A percentile compares a stretch with the other conserved stretches of the same genome.
Conservation (phyloP, 2,329 filamentous ascomycete species). For the Botrytis porri region DNA sequence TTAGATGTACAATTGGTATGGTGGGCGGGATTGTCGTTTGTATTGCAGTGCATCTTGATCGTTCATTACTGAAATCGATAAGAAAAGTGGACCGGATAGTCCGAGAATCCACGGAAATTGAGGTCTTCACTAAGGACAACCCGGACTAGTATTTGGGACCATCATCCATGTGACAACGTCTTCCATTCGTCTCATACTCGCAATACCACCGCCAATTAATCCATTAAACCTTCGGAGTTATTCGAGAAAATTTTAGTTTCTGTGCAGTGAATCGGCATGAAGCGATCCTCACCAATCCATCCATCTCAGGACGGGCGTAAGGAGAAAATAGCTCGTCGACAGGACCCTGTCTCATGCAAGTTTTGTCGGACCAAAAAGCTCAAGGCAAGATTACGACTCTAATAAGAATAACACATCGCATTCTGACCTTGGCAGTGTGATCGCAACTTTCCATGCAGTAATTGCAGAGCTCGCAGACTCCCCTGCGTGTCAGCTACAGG, state of each 20-base stretch:
- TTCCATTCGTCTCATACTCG: too few relatives aligned
- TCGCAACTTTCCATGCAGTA: conserved; percentile 31
- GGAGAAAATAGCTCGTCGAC: conserved; percentile 23
- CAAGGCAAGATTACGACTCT: background rate
- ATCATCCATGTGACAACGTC: background rate
- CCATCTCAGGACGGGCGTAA: background rate
- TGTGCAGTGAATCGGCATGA: background rate
- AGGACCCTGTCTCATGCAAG: conserved; percentile 32
- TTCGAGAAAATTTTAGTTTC: background rate
- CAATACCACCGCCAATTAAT: background rate
- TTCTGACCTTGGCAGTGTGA: conserved; percentile 27
- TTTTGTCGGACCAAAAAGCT: conserved; percentile 31
- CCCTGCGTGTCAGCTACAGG: background rate
- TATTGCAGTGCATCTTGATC: too few relatives aligned
- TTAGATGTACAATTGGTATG: background rate
- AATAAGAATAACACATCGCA: background rate
- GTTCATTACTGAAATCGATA: background rate
- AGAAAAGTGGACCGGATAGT: background rate
- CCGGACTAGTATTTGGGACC: background rate
- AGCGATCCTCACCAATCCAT: background rate
- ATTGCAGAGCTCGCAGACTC: conserved; percentile 28
- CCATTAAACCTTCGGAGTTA: accelerated
- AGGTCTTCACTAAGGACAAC: background rate
- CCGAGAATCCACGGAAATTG: background rate
- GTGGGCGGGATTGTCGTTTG: background rate